Evolutionary conservation across 2,329 filamentous ascomycete species (phyloP).

Genomic region (Beauveria pseudobassiana): DNA sequence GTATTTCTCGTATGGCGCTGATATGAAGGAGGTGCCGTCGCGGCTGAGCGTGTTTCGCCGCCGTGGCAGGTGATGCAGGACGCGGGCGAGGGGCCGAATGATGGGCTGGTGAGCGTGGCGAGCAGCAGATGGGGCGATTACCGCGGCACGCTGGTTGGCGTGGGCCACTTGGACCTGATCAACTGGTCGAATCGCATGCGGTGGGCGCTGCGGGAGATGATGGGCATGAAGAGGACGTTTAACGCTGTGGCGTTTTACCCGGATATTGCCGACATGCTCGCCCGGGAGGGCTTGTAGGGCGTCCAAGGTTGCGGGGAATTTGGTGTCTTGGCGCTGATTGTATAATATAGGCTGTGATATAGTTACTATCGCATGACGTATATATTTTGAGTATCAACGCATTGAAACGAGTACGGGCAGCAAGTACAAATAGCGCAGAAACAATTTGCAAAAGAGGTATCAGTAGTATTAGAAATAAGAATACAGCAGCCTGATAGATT

Average conservation of each 20-base stretch:
- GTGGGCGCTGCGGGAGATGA: constrained; percentile 45
- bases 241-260: constrained; percentile 63
- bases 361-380: background rate
- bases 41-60: constrained; percentile 55
- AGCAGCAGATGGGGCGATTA: constrained; percentile 58
- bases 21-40: constrained; percentile 43
- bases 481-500: constrained; percentile 18
- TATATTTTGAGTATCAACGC: too few species aligned
- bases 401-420: background rate
- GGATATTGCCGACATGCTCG: constrained; percentile 61
- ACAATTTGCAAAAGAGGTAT: constrained; percentile 20
- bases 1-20: constrained; percentile 58
- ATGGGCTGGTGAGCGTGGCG: constrained; percentile 59
- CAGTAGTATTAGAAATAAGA: constrained; percentile 27
- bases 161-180: constrained; percentile 58
- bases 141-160: constrained; percentile 53
- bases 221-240: constrained; percentile 50
- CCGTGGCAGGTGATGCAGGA: constrained; percentile 43
- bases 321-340: background rate
- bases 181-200: constrained; percentile 58
- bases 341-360: background rate
- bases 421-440: background rate
- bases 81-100: constrained; percentile 49
- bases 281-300: constrained; percentile 49
- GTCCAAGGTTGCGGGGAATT: background rate